A percentile compares a stretch with the other conserved stretches of the same genome.
phyloP scores from a whole-genome alignment of 1,284 basidiomycete genomes.

The Grifola frondosa region DNA sequence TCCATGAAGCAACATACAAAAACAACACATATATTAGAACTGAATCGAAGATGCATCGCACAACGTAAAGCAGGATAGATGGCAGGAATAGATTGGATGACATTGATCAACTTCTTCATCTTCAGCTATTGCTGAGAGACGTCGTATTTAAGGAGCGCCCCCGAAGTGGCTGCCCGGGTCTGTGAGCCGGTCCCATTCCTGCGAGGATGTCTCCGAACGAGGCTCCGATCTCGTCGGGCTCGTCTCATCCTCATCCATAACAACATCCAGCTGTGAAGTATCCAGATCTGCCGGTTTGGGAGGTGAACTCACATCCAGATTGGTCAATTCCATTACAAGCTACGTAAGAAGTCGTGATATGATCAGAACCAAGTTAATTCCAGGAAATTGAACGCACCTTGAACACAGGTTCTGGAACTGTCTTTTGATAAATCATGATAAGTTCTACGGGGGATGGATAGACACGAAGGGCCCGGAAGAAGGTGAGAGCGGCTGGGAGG shows the following conservation, averaged over 20 bases:
- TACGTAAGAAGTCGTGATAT: slow-evolving; percentile 27
- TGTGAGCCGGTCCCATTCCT: slow-evolving; percentile 83
- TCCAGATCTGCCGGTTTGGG: slow-evolving; percentile 24
- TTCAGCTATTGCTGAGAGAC: slow-evolving; percentile 1
- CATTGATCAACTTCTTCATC: slow-evolving; percentile 22
- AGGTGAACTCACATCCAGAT: slow-evolving; percentile 81
- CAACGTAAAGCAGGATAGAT: slow-evolving; percentile 17
- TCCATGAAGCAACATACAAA: slow-evolving; percentile 28
- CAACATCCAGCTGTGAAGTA: slow-evolving; percentile 26
- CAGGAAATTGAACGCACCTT: slow-evolving; percentile 47
- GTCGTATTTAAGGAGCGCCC: slow-evolving; percentile 32
- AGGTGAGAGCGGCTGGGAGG: slow-evolving; percentile 82
- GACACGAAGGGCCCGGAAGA: slow-evolving; percentile 92
- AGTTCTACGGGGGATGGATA: slow-evolving; percentile 94
- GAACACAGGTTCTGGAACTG: slow-evolving; percentile 85
- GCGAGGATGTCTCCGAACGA: slow-evolving; percentile 79
- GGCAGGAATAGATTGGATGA: slow-evolving; percentile 15
- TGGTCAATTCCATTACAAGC: slow-evolving; percentile 87
- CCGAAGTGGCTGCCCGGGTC: slow-evolving; percentile 61
- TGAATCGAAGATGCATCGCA: slow-evolving; percentile 26
- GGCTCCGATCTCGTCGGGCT: slow-evolving; percentile 62
- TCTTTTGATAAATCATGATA: slow-evolving; percentile 91
- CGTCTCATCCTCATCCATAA: slow-evolving; percentile 50
- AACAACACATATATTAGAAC: slow-evolving; percentile 66
- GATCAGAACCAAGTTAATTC: neutral